phyloP scores from a whole-genome alignment of 1,284 basidiomycete species.

The Heimioporus retisporus region DNA sequence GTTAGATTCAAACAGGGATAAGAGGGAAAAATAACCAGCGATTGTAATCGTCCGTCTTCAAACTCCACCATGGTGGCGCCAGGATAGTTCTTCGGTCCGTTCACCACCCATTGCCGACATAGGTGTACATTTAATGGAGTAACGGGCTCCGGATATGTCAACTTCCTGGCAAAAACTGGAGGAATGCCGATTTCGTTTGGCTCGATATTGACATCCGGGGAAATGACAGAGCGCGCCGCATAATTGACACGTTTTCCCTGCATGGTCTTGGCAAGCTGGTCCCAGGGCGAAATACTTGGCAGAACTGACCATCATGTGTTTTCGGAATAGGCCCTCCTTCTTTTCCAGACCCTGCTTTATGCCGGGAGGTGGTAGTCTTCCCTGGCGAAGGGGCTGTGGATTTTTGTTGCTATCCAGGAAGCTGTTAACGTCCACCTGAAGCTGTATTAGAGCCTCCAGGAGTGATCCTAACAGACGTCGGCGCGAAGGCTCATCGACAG shows the following conservation, averaged over 20 bases:
- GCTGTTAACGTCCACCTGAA: slow-evolving; percentile 97
- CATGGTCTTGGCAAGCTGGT: slow-evolving; percentile 15
- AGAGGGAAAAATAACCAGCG: slow-evolving; percentile 64
- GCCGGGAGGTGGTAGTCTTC: slow-evolving; percentile 94
- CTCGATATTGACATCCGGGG: slow-evolving; percentile 99
- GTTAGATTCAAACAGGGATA: slow-evolving; percentile 1
- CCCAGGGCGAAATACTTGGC: slow-evolving; percentile 5
- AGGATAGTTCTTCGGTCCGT: slow-evolving; percentile 91
- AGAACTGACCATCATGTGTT: slow-evolving; percentile 95
- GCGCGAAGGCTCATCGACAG: slow-evolving; percentile 65
- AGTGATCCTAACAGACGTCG: slow-evolving; percentile 76
- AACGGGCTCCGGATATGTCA: slow-evolving; percentile 98
- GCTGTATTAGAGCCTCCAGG: slow-evolving; percentile 87
- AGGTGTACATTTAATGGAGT: slow-evolving; percentile 93
- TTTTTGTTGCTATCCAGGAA: slow-evolving; percentile 99
- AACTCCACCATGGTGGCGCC: slow-evolving; percentile 96
- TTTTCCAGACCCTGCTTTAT: slow-evolving; percentile 99
- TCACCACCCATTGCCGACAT: slow-evolving; percentile 93
- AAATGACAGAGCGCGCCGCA: slow-evolving; percentile 99
- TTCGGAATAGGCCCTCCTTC: slow-evolving; percentile 99
- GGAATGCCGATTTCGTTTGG: slow-evolving; percentile 99
- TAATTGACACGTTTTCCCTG: slow-evolving; percentile 99
- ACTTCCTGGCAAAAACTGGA: slow-evolving; percentile 96
- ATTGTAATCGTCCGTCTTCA: slow-evolving; percentile 92
- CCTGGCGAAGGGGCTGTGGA: slow-evolving; percentile 85